These are phyloP conservation scores for Euphorbia tirucalli DNA, from an alignment of 345 rosid species.

Conservation along the genomic window DNA sequence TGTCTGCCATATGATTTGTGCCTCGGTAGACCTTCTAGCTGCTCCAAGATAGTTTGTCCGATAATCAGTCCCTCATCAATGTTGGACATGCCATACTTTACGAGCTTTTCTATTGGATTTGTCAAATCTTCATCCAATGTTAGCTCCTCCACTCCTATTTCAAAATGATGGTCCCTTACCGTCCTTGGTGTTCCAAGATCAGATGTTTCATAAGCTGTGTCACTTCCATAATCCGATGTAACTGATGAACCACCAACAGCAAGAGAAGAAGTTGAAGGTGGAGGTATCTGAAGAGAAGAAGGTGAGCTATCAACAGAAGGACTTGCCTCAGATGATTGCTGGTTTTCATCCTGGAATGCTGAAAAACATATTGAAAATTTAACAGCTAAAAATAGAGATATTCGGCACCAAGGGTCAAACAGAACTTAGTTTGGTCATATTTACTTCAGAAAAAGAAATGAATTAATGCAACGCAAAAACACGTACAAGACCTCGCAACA, in stretches of 20 bases:
- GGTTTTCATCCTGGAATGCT: slow-evolving; percentile 89
- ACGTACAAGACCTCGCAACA: slow-evolving; percentile 96
- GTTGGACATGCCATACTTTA: slow-evolving; percentile 81
- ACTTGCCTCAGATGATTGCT: slow-evolving; percentile 46
- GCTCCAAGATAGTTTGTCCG: slow-evolving; percentile 93
- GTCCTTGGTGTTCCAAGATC: slow-evolving; percentile 81
- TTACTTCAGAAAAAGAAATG: background rate
- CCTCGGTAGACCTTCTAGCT: slow-evolving; percentile 80
- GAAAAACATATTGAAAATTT: slow-evolving; percentile 28
- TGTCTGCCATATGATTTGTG: slow-evolving; percentile 55
- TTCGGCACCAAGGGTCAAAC: background rate
- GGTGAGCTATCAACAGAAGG: slow-evolving; percentile 40
- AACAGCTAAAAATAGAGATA: too few relatives aligned
- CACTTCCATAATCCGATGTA: slow-evolving; percentile 91
- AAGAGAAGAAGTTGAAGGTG: slow-evolving; percentile 50
- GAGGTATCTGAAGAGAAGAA: slow-evolving; percentile 43
- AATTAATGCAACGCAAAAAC: slow-evolving; percentile 26
- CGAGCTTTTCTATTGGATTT: slow-evolving; percentile 81
- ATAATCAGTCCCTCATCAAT: slow-evolving; percentile 93
- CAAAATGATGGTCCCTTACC: slow-evolving; percentile 65
- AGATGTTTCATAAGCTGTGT: slow-evolving; percentile 88
- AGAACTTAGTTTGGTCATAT: too few relatives aligned
- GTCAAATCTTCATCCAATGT: slow-evolving; percentile 72
- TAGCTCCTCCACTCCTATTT: slow-evolving; percentile 64
- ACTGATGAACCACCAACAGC: slow-evolving; percentile 66